Percentiles rank a stretch among this genome's conserved stretches.
Evolutionary conservation across 768 basidiomycete species (phyloP).

Genomic region (Xerocomus brunneocitrinus): DNA sequence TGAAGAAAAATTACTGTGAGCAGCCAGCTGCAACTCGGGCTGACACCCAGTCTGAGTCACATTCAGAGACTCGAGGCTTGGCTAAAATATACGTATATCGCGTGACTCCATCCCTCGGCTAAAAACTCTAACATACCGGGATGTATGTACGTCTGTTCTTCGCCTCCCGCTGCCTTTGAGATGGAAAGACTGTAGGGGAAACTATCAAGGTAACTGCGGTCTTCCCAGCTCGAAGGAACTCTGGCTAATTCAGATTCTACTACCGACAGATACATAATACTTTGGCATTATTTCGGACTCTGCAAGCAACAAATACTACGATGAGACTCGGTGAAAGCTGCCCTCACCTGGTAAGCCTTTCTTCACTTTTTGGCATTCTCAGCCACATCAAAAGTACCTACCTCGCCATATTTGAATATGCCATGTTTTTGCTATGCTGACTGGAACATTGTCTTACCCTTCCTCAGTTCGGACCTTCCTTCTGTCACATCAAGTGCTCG

Average conservation of each 20-base stretch:
- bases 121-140: not conserved
- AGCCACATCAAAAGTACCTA: too few relatives aligned
- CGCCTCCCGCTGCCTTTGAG: slow-evolving; percentile 2
- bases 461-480: not conserved
- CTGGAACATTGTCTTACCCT: slow-evolving; percentile 5
- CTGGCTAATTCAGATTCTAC: not conserved
- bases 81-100: not conserved
- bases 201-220: not conserved
- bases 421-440: not conserved
- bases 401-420: too few relatives aligned
- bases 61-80: not conserved
- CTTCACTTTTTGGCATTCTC: slow-evolving; percentile 1
- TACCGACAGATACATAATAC: not conserved
- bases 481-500: slow-evolving; percentile 6
- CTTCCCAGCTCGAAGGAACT: not conserved
- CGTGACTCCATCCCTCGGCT: slow-evolving; percentile 2
- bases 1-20: not conserved
- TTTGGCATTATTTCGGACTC: not conserved
- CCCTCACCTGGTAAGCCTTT: slow-evolving; percentile 13
- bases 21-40: too few relatives aligned
- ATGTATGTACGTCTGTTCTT: slow-evolving; percentile 1
- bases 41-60: too few relatives aligned
- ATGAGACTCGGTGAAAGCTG: slow-evolving; percentile 9
- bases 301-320: not conserved
- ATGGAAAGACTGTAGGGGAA: slow-evolving; percentile 10